Evolutionary conservation across 2,329 filamentous ascomycete genomes (phyloP).

Genomic region (Lizonia empirigonia): DNA sequence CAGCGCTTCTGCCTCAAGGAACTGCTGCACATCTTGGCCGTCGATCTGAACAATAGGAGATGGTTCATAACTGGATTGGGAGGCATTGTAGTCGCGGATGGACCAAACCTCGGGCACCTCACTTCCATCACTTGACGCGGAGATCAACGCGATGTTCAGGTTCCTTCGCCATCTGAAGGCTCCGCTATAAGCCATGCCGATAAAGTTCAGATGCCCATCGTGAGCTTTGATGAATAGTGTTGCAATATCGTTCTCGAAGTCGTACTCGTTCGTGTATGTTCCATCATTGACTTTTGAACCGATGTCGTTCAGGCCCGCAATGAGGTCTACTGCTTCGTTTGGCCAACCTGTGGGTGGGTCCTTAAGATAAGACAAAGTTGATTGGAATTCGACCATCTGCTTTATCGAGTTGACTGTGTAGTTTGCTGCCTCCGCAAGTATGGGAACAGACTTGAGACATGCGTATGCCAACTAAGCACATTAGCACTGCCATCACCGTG

Average conservation of each 20-base stretch:
- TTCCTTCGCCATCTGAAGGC: constrained; percentile 44
- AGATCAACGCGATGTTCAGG: constrained; percentile 37
- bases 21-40: constrained; percentile 43
- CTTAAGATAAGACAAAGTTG: constrained; percentile 49
- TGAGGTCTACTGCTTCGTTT: constrained; percentile 48
- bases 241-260: constrained; percentile 49
- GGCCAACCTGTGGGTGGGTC: constrained; percentile 45
- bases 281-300: constrained; percentile 36
- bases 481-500: constrained; percentile 1
- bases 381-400: constrained; percentile 49
- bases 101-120: constrained; percentile 40
- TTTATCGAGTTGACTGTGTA: constrained; percentile 40
- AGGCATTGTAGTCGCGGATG: constrained; percentile 40
- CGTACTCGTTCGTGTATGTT: constrained; percentile 49
- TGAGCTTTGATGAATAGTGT: constrained; percentile 39
- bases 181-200: constrained; percentile 45
- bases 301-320: constrained; percentile 47
- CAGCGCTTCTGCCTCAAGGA: constrained; percentile 41
- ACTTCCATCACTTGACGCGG: constrained; percentile 39
- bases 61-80: constrained; percentile 27
- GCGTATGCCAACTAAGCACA: constrained; percentile 35
- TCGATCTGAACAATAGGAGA: constrained; percentile 49
- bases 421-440: constrained; percentile 32
- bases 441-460: constrained; percentile 47
- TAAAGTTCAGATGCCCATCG: constrained; percentile 46